phyloP scores from a whole-genome alignment of 805 yeast species.

The Geotrichum ghanense region DNA sequence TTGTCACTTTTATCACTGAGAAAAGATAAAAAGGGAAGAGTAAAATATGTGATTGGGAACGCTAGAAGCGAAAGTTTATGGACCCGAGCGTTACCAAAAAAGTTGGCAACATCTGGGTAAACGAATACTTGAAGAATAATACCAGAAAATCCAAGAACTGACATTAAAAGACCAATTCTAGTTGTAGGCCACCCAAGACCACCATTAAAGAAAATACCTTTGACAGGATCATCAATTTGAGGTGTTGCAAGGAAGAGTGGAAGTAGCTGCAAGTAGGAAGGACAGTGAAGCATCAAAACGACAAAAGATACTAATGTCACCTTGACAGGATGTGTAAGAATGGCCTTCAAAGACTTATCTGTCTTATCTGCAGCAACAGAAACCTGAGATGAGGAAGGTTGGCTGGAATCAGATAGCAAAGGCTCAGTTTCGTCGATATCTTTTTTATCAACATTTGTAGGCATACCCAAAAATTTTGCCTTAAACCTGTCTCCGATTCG shows the following conservation, averaged over 20 bases:
- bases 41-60: constrained; percentile 36
- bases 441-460: background rate
- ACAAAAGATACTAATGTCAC: constrained; percentile 13
- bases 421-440: constrained; percentile 2
- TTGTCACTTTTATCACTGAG: constrained; percentile 7
- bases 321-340: constrained; percentile 7
- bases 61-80: constrained; percentile 31
- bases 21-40: constrained; percentile 33
- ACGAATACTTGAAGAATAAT: constrained; percentile 37
- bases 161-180: constrained; percentile 38
- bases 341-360: background rate
- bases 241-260: constrained; percentile 41
- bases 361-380: background rate
- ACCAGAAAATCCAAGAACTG: constrained; percentile 44
- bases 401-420: background rate
- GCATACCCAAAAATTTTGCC: background rate
- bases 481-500: constrained; percentile 9
- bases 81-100: constrained; percentile 33
- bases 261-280: constrained; percentile 41
- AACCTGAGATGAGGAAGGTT: background rate
- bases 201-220: constrained; percentile 22
- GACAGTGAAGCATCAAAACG: constrained; percentile 33
- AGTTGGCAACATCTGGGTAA: constrained; percentile 40
- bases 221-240: constrained; percentile 8
- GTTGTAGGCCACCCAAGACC: constrained; percentile 41